Conservation (phyloP, 148 eudicot genomes). For the Persicaria tinctoria region DNA sequence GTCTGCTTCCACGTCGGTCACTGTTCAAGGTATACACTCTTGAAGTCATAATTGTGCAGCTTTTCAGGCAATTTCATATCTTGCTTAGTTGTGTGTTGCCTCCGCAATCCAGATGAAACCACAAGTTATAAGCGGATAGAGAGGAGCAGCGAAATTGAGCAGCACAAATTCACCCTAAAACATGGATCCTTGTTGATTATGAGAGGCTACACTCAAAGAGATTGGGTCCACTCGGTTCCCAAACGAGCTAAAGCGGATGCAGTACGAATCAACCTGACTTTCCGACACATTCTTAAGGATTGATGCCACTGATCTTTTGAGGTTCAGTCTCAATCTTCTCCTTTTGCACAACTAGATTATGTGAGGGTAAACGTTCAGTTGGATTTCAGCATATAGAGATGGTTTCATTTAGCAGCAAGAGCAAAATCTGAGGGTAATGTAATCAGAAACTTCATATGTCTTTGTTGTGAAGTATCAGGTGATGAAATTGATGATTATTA, state of each 20-base stretch:
- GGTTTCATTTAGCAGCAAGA: not conserved
- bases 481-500: not conserved
- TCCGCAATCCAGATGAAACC: constrained; percentile 25
- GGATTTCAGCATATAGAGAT: not conserved
- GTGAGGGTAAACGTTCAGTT: not conserved
- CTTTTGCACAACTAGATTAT: not conserved
- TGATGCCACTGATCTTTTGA: not conserved
- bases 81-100: not conserved
- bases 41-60: not conserved
- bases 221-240: constrained; percentile 93
- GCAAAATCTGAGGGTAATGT: not conserved
- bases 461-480: not conserved
- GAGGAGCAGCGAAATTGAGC: constrained; percentile 33
- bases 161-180: constrained; percentile 51
- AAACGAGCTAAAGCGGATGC: constrained; percentile 75
- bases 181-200: constrained; percentile 86
- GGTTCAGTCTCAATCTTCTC: not conserved
- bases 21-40: constrained; percentile 24
- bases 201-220: constrained; percentile 89
- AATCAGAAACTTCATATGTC: not conserved
- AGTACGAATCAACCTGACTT: constrained; percentile 79
- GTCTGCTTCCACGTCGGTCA: not conserved
- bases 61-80: not conserved
- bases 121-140: constrained; percentile 45
- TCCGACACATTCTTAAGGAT: constrained; percentile 43